phyloP scores from a whole-genome alignment of 805 yeast species.

The Wickerhamiella lipophila region DNA sequence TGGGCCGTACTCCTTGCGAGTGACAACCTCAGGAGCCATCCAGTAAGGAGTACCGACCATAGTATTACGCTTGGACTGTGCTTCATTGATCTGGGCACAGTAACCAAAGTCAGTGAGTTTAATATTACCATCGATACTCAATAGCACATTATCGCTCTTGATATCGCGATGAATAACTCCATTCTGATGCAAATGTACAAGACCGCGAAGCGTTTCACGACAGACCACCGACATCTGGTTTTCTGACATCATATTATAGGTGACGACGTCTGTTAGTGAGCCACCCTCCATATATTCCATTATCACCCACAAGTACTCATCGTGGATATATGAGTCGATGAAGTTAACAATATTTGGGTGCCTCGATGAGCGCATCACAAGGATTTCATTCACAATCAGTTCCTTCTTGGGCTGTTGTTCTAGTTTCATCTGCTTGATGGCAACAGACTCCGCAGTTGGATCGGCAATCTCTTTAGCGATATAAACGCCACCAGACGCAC shows the following conservation, averaged over 20 bases:
- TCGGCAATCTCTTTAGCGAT: slow-evolving; percentile 52
- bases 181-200: slow-evolving; percentile 75
- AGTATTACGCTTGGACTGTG: slow-evolving; percentile 79
- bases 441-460: slow-evolving; percentile 38
- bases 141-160: slow-evolving; percentile 82
- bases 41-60: slow-evolving; percentile 99
- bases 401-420: slow-evolving; percentile 94
- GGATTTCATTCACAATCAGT: slow-evolving; percentile 81
- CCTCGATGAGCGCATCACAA: slow-evolving; percentile 85
- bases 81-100: slow-evolving; percentile 84
- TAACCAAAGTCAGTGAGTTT: slow-evolving; percentile 93
- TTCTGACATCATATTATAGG: slow-evolving; percentile 74
- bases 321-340: slow-evolving; percentile 67
- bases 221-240: slow-evolving; percentile 93
- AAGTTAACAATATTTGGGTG: slow-evolving; percentile 92
- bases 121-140: slow-evolving; percentile 74
- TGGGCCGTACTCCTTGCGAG: slow-evolving; percentile 88
- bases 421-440: slow-evolving; percentile 91
- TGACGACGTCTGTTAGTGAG: slow-evolving; percentile 85
- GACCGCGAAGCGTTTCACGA: slow-evolving; percentile 76
- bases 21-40: slow-evolving; percentile 99
- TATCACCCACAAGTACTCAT: slow-evolving; percentile 68
- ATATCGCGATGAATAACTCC: slow-evolving; percentile 80
- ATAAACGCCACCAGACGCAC: slow-evolving; percentile 91
- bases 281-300: slow-evolving; percentile 99